Percentiles rank a stretch among this genome's conserved stretches.
Evolutionary conservation across 108 stramenopile species (phyloP).

Genomic region (Craspedostauros australis): DNA sequence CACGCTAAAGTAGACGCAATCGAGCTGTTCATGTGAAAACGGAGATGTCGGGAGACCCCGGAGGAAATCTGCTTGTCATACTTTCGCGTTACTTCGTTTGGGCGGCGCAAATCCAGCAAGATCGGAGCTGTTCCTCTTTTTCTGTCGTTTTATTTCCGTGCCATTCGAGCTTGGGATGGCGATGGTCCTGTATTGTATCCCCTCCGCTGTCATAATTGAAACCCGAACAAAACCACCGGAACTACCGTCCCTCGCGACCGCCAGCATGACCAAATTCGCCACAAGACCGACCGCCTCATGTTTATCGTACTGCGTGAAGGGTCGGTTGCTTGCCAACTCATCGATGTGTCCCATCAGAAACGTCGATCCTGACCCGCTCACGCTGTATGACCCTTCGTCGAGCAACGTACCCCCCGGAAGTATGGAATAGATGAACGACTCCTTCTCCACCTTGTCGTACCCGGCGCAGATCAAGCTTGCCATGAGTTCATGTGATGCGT

Average conservation of each 20-base stretch:
- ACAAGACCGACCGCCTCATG: constrained; percentile 61
- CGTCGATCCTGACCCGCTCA: constrained; percentile 66
- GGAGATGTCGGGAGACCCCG: too few relatives aligned
- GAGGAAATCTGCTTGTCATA: too few relatives aligned
- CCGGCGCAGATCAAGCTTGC: constrained; percentile 78
- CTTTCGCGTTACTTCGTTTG: too few relatives aligned
- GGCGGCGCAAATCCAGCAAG: too few relatives aligned
- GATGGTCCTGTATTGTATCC: too few relatives aligned
- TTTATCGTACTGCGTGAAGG: constrained; percentile 22
- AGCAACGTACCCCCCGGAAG: constrained; percentile 50
- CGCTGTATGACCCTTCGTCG: constrained; percentile 55
- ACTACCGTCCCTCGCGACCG: constrained; percentile 73
- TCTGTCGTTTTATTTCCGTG: too few relatives aligned
- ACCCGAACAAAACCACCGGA: constrained; percentile 73
- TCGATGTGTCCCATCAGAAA: constrained; percentile 69
- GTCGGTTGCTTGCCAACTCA: constrained; percentile 15
- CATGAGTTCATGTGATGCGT: constrained; percentile 17
- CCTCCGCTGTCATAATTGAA: too few relatives aligned
- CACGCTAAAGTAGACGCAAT: too few relatives aligned
- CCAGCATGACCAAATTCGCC: constrained; percentile 43
- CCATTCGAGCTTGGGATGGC: too few relatives aligned
- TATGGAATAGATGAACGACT: constrained; percentile 46
- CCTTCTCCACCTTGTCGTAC: constrained; percentile 27
- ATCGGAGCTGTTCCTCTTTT: too few relatives aligned
- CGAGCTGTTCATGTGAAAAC: too few relatives aligned